A percentile compares a stretch with the other conserved stretches of the same genome.
These are phyloP conservation scores for Pseudevernia furfuracea DNA, from an alignment of 495 filamentous ascomycete species.

Conservation along the genomic window DNA sequence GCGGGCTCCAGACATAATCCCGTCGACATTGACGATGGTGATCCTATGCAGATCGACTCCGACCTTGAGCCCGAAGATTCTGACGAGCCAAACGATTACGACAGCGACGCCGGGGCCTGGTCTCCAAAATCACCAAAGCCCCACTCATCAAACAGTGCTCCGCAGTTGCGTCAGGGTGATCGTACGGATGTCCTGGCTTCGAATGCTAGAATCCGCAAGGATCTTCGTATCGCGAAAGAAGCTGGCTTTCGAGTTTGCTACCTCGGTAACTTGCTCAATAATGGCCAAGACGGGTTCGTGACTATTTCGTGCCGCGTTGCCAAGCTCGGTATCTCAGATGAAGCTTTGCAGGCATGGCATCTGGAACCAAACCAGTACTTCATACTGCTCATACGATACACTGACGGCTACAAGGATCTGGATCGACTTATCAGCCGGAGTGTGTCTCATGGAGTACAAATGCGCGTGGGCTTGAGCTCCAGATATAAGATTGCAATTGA, in stretches of 20 bases:
- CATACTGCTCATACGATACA: conserved; percentile 67
- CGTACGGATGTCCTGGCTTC: conserved; percentile 10
- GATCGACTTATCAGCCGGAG: conserved; percentile 38
- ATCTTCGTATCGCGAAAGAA: conserved; percentile 53
- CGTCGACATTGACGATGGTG: conserved; percentile 15
- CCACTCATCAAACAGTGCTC: conserved; percentile 14
- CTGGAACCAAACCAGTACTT: conserved; percentile 61
- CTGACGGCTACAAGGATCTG: conserved; percentile 48
- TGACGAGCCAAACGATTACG: conserved; percentile 29
- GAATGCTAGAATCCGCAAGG: conserved; percentile 44
- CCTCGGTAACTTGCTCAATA: conserved; percentile 42
- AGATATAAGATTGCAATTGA: conserved; percentile 42
- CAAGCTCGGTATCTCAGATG: conserved; percentile 68
- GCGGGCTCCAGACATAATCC: conserved; percentile 19
- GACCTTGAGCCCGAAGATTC: conserved; percentile 22
- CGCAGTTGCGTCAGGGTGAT: conserved; percentile 21
- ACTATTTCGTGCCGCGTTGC: conserved; percentile 54
- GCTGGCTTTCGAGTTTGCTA: conserved; percentile 73
- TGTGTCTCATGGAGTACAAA: conserved; percentile 24
- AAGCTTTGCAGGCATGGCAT: conserved; percentile 72
- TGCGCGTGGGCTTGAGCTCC: conserved; percentile 43
- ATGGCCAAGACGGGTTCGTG: conserved; percentile 39
- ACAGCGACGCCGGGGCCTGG: conserved; percentile 27
- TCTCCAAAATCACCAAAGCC: conserved; percentile 15
- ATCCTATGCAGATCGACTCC: conserved; percentile 22